phyloP scores from a whole-genome alignment of 257 asterid species.

The Dorcoceras hygrometricum region DNA sequence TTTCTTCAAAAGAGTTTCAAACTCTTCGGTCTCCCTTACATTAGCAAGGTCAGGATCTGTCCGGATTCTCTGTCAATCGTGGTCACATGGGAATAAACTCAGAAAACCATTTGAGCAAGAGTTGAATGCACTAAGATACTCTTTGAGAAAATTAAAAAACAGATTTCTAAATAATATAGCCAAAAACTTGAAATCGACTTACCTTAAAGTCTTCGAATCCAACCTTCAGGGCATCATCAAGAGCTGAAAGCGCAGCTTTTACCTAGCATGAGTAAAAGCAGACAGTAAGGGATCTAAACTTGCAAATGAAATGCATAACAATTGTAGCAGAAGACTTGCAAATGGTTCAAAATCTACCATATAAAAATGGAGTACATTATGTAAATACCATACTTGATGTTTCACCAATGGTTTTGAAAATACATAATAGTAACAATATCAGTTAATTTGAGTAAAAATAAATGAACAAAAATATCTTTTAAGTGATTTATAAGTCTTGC shows the following conservation, averaged over 20 bases:
- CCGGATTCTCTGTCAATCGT: conserved; percentile 23
- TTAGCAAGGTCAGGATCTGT: conserved; percentile 84
- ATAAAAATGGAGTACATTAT: too few species aligned
- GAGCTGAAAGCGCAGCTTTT: not conserved
- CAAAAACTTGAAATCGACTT: not conserved
- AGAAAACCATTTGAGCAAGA: not conserved
- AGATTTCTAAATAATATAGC: not conserved
- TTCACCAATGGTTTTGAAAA: not conserved
- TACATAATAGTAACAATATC: too few species aligned
- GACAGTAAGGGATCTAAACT: not conserved
- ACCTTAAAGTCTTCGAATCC: not conserved
- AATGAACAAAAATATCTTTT: too few species aligned
- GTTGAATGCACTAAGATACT: not conserved
- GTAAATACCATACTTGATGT: not conserved
- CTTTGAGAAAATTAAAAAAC: not conserved
- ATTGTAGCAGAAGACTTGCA: not conserved
- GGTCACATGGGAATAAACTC: not conserved
- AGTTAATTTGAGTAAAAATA: too few species aligned
- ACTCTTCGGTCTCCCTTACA: conserved; percentile 58
- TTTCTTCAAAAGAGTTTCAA: conserved; percentile 66
- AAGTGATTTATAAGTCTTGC: not conserved
- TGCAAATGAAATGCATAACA: too few species aligned
- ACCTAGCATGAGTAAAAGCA: not conserved
- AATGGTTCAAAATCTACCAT: not conserved
- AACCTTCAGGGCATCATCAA: not conserved